These are phyloP conservation scores for Lactarius indigo DNA, from an alignment of 768 basidiomycete species.

Conservation along the genomic window DNA sequence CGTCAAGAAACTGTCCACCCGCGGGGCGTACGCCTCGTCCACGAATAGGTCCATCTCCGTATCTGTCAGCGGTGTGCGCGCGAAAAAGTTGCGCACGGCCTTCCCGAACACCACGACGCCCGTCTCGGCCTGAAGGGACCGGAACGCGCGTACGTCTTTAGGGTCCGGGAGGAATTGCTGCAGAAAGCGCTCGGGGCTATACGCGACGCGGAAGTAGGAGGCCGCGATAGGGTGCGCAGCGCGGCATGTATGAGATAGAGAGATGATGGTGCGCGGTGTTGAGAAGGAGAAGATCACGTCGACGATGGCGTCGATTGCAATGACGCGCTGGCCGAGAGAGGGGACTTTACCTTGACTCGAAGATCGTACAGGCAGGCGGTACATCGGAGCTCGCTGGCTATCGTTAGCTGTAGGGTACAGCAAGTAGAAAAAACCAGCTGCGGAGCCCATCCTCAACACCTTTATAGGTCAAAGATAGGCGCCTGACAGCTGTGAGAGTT, in stretches of 20 bases:
- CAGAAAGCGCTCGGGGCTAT: conserved; percentile 16
- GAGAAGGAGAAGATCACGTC: conserved; percentile 56
- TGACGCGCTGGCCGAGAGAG: conserved; percentile 72
- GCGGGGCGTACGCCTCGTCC: background rate
- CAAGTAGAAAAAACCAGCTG: background rate
- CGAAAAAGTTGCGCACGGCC: conserved; percentile 14
- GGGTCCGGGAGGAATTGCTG: conserved; percentile 5
- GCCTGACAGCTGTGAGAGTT: background rate
- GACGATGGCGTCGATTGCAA: conserved; percentile 40
- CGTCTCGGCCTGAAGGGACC: conserved; percentile 13
- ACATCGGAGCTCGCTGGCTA: background rate
- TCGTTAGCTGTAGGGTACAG: background rate
- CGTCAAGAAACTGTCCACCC: conserved; percentile 8
- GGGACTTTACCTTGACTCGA: background rate
- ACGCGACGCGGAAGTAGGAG: conserved; percentile 20
- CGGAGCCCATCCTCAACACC: background rate
- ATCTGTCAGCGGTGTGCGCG: background rate
- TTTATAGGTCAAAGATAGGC: background rate
- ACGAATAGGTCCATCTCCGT: conserved; percentile 11
- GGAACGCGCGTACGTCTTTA: conserved; percentile 1
- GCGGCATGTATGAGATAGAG: conserved; percentile 17
- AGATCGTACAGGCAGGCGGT: background rate
- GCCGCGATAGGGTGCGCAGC: conserved; percentile 16
- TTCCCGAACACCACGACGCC: conserved; percentile 3
- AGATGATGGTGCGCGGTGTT: conserved; percentile 39